Base-by-base conservation (phyloP, 495 filamentous ascomycete genomes). In the Penicillium longicatenatum region DNA sequence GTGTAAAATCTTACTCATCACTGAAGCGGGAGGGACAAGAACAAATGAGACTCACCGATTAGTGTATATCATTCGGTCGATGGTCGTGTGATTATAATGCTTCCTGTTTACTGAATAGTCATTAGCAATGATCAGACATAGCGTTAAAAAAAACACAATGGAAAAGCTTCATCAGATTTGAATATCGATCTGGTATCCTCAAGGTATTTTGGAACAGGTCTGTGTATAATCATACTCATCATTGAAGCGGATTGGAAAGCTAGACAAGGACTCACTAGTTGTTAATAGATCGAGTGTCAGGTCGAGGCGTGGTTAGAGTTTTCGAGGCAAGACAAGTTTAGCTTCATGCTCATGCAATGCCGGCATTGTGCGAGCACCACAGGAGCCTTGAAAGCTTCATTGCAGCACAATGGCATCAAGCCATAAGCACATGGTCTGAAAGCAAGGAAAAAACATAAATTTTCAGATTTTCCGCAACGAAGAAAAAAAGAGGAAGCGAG, bases 11-110 rank as follows among this genome's bases (percentile, higher is more conserved):
- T 16, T 39, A 39, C 37, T 39, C 37, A 39, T 39, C 37, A 39
- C 14, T 52, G 58, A 57, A 72, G 65, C 39, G 45, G 45, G 44
- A 41, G 22, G 54, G 20, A 44, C 1, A 50, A 22, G 19, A 49
- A 44, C 21, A 19, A 22, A 43, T 8, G 41, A 24, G 12, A 51
- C 48, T 35, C 19, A 51, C 48, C 30, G 26, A 22, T n/a, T 35
- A 35, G 31, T 35, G 10, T 14, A 35, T 11, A 35, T 0, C 9
- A 35, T 35, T 4, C 12, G 10, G 10, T 11, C 10, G 3, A 14
- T 14, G 10, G 10, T 35, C 12, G 31, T 4, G 4, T 35, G 10
- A 14, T 8, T 35, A 12, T 35, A 1, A 12, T 11, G 10, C 0
- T n/a, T 39, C 14, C 37, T n/a, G 37, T 16, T 1, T 39, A 16